Percentiles rank a stretch among this genome's conserved stretches.
phyloP scores from a whole-genome alignment of 2,329 filamentous ascomycete species.

The Pseudocercospora pini-densiflorae region DNA sequence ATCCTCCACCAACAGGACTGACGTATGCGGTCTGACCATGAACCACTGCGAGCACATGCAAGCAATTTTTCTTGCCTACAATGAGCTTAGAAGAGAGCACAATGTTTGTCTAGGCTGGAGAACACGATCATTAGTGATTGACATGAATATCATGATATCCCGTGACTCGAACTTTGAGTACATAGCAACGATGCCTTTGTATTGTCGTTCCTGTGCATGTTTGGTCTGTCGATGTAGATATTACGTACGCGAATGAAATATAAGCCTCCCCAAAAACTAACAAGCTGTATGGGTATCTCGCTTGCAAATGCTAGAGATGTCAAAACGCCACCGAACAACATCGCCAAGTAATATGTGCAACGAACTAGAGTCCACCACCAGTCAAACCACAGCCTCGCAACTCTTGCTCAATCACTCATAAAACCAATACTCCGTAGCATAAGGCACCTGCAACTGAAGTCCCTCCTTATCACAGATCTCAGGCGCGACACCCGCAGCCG shows the following conservation, averaged over 20 bases:
- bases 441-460: slow-evolving; percentile 45
- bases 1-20: neutral
- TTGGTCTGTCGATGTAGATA: neutral
- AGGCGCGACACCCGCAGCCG: slow-evolving; percentile 50
- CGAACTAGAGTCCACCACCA: too few species aligned
- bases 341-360: too few species aligned
- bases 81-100: neutral
- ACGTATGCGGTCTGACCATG: neutral
- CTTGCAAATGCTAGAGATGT: too few species aligned
- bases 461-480: slow-evolving; percentile 43
- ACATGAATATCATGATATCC: neutral
- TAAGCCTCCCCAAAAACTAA: neutral
- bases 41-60: neutral
- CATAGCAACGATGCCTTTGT: neutral
- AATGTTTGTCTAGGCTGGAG: too few species aligned
- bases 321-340: too few species aligned
- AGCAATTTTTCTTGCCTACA: neutral
- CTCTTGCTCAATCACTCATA: slow-evolving; percentile 37
- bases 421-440: slow-evolving; percentile 56
- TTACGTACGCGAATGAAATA: neutral
- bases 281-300: neutral
- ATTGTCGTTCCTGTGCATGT: neutral
- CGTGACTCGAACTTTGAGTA: too few species aligned
- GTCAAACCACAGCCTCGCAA: too few species aligned
- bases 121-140: neutral